Evolutionary conservation across 179 eudicot genomes (phyloP).

Genomic region (Spinacia oleracea): DNA sequence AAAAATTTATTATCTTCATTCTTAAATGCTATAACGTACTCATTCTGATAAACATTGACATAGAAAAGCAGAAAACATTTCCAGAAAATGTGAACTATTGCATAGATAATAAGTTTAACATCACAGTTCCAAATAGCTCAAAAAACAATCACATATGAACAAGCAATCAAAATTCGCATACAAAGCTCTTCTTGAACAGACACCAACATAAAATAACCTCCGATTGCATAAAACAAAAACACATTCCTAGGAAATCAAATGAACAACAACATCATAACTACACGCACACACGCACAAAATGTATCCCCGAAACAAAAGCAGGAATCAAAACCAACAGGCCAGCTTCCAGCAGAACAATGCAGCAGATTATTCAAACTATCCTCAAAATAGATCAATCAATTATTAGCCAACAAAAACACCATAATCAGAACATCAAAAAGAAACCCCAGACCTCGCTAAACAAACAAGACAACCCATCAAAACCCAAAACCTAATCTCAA

Average conservation of each 20-base stretch:
- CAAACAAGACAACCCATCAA: conserved; percentile 11
- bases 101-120: no score
- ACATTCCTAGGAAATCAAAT: background rate
- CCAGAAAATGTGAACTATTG: no score
- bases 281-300: background rate
- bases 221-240: background rate
- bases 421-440: background rate
- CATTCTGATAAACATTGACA: no score
- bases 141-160: no score
- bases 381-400: background rate
- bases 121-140: no score
- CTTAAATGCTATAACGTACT: no score
- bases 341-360: background rate
- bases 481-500: background rate
- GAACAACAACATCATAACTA: background rate
- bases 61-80: no score
- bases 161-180: no score
- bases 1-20: no score
- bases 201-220: background rate
- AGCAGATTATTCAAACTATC: background rate
- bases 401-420: conserved; percentile 4
- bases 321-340: conserved; percentile 1
- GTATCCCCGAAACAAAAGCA: background rate
- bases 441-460: conserved; percentile 2
- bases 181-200: background rate